Percentiles rank a stretch among this genome's conserved stretches.
phyloP scores from a whole-genome alignment of 2,329 filamentous ascomycete species.

The Epichloe coenophiala region DNA sequence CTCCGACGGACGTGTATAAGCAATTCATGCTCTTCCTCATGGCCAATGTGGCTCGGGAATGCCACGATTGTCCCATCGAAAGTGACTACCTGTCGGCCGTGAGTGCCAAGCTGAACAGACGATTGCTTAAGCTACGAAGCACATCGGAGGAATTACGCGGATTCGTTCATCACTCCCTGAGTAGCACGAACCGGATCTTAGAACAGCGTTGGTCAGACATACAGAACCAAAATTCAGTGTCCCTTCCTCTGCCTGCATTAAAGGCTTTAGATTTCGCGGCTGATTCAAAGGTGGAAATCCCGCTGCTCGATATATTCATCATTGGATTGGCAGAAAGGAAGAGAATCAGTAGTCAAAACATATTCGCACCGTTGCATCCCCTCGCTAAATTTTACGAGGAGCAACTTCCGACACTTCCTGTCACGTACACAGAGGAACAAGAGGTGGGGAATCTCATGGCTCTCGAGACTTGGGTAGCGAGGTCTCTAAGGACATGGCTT shows the following conservation, averaged over 20 bases:
- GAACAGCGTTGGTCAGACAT: conserved; percentile 17
- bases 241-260: not conserved
- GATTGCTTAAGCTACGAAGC: conserved; percentile 24
- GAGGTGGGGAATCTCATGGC: conserved; percentile 2
- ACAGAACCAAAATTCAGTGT: conserved; percentile 40
- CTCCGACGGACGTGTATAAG: not conserved
- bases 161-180: not conserved
- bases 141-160: not conserved
- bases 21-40: conserved; percentile 5
- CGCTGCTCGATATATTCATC: conserved; percentile 5
- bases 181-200: not conserved
- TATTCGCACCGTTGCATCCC: not conserved
- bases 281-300: conserved; percentile 4
- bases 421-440: not conserved
- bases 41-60: not conserved
- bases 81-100: conserved; percentile 22
- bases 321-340: not conserved
- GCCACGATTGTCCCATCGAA: not conserved
- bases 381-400: not conserved
- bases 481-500: conserved; percentile 26
- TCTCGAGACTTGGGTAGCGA: conserved; percentile 36
- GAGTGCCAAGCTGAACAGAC: conserved; percentile 27
- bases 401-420: conserved; percentile 1
- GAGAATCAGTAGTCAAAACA: not conserved
- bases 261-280: conserved; percentile 1